These are phyloP conservation scores for Alectoria sarmentosa DNA, from an alignment of 495 filamentous ascomycete genomes.

Conservation along the genomic window DNA sequence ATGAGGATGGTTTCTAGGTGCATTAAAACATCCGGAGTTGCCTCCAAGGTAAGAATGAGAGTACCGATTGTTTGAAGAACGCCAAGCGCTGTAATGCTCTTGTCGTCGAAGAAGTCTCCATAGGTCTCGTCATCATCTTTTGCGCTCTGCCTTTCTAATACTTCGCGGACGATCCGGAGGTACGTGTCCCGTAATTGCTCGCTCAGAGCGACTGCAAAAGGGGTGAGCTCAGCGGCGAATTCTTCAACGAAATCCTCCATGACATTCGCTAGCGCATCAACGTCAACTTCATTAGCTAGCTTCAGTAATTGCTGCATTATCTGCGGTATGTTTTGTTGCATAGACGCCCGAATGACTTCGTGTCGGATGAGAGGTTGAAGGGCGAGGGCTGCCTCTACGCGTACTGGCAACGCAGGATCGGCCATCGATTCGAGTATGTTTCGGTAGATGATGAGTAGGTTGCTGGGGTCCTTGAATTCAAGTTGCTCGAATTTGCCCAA, in stretches of 20 bases:
- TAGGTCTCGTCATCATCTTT: slow-evolving; percentile 72
- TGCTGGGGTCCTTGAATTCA: slow-evolving; percentile 90
- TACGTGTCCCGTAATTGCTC: slow-evolving; percentile 97
- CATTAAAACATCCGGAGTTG: slow-evolving; percentile 85
- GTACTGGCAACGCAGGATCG: slow-evolving; percentile 80
- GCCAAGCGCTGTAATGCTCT: slow-evolving; percentile 94
- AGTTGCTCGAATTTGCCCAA: slow-evolving; percentile 96
- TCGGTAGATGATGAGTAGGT: slow-evolving; percentile 89
- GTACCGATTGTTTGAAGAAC: slow-evolving; percentile 98
- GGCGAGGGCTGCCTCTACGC: slow-evolving; percentile 90
- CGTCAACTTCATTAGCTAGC: slow-evolving; percentile 90
- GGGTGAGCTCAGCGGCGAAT: slow-evolving; percentile 89
- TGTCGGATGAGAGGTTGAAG: slow-evolving; percentile 93
- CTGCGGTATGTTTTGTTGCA: slow-evolving; percentile 98
- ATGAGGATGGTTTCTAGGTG: slow-evolving; percentile 94
- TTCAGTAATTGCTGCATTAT: slow-evolving; percentile 99
- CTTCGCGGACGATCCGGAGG: slow-evolving; percentile 83
- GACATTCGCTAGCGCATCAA: slow-evolving; percentile 93
- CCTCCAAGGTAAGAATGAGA: slow-evolving; percentile 91
- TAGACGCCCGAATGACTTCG: slow-evolving; percentile 83
- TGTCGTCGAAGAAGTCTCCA: slow-evolving; percentile 92
- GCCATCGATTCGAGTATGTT: slow-evolving; percentile 98
- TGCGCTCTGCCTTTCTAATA: slow-evolving; percentile 71
- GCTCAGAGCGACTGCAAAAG: slow-evolving; percentile 94
- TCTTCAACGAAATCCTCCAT: slow-evolving; percentile 99